A percentile compares a stretch with the other conserved stretches of the same genome.
Evolutionary conservation across 2,329 filamentous ascomycete genomes (phyloP).

Genomic region (Graphium sp.): DNA sequence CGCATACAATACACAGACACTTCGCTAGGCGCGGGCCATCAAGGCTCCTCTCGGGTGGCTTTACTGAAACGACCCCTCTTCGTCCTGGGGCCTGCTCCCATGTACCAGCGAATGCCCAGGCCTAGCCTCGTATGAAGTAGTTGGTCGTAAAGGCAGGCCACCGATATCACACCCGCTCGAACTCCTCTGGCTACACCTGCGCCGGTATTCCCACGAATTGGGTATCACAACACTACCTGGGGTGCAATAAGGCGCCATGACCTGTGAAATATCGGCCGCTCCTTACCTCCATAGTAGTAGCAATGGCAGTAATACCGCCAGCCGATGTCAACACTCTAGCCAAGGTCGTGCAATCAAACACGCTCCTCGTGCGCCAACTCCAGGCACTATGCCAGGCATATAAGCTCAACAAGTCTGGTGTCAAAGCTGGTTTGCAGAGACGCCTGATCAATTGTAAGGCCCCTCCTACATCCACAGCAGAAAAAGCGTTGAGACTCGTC

Average conservation of each 20-base stretch:
- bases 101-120: no score
- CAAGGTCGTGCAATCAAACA: slow-evolving; percentile 22
- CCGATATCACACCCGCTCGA: slow-evolving; percentile 3
- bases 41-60: no score
- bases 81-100: no score
- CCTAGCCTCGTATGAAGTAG: no score
- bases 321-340: slow-evolving; percentile 27
- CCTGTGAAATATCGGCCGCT: slow-evolving; percentile 6
- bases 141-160: no score
- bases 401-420: slow-evolving; percentile 59
- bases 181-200: slow-evolving; percentile 2
- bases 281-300: no score
- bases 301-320: no score
- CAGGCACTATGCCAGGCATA: slow-evolving; percentile 63
- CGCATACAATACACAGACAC: no score
- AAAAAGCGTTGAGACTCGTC: no score
- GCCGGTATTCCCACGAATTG: not conserved
- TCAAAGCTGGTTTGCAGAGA: slow-evolving; percentile 67
- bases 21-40: no score
- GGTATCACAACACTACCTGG: not conserved
- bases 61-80: no score
- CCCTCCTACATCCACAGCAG: no score
- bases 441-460: slow-evolving; percentile 62
- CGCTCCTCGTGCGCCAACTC: slow-evolving; percentile 45
- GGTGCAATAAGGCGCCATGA: slow-evolving; percentile 2